Evolutionary conservation across 257 asterid species (phyloP).

Genomic region (Solanum chmielewskii): DNA sequence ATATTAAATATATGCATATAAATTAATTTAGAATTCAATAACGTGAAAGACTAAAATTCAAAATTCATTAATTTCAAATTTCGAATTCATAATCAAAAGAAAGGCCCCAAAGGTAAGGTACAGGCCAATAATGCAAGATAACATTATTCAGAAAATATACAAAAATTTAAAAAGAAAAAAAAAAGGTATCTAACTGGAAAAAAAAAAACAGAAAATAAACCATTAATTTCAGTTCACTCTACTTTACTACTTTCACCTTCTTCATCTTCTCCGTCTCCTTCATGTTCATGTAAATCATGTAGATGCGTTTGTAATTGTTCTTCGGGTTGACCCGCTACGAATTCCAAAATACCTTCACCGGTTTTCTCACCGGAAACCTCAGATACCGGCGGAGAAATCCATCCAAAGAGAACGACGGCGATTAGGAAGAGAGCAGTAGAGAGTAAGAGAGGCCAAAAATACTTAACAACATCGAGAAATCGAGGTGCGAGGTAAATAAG

Average conservation of each 20-base stretch:
- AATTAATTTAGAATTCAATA: not conserved
- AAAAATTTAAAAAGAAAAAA: not conserved
- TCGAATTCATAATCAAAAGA: not conserved
- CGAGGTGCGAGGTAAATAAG: constrained; percentile 39
- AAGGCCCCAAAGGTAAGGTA: not conserved
- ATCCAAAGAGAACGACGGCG: constrained; percentile 38
- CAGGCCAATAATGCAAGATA: not conserved
- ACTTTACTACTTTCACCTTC: not conserved
- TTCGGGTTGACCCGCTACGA: constrained; percentile 47
- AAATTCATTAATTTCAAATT: not conserved
- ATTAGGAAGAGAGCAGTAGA: constrained; percentile 63
- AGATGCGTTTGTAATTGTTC: constrained; percentile 13
- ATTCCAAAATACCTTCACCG: constrained; percentile 52
- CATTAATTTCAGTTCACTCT: not conserved
- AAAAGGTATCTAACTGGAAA: not conserved
- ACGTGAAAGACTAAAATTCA: not conserved
- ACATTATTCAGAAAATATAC: constrained; percentile 6
- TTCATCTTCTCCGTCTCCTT: not conserved
- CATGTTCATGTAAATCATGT: not conserved
- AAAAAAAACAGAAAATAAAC: not conserved
- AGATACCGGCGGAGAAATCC: constrained; percentile 35
- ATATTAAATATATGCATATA: not conserved
- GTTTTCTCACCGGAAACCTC: constrained; percentile 36
- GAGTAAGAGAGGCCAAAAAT: constrained; percentile 61
- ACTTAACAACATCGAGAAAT: constrained; percentile 34